A percentile compares a stretch with the other conserved stretches of the same genome.
Conservation (phyloP, 1,284 basidiomycete species). For the Leccinum solheimii region DNA sequence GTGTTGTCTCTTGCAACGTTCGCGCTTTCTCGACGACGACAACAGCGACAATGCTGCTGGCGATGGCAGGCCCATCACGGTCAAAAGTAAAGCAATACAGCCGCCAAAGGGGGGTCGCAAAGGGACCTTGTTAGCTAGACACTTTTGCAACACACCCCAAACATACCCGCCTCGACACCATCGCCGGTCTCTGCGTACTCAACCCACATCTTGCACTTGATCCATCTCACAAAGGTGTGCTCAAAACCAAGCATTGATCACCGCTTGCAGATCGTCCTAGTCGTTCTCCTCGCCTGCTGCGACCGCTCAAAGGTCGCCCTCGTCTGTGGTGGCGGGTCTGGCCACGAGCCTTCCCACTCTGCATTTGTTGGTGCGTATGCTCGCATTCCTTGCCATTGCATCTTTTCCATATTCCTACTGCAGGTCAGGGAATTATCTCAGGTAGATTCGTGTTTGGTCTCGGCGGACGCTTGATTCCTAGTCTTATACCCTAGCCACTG, state of each 20-base stretch:
- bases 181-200: conserved; percentile 68
- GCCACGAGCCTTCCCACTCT: conserved; percentile 88
- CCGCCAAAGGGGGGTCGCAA: conserved; percentile 5
- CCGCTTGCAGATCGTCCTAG: conserved; percentile 38
- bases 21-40: conserved; percentile 22
- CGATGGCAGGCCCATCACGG: conserved; percentile 36
- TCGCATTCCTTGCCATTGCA: not conserved
- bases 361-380: conserved; percentile 68
- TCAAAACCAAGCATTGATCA: not conserved
- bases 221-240: conserved; percentile 59
- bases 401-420: not conserved
- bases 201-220: conserved; percentile 76
- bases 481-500: conserved; percentile 57
- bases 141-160: conserved; percentile 63
- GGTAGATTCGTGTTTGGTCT: conserved; percentile 40
- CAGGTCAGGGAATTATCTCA: conserved; percentile 77
- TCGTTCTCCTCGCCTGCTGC: conserved; percentile 50
- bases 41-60: conserved; percentile 33
- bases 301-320: conserved; percentile 74
- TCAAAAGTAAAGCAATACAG: conserved; percentile 4
- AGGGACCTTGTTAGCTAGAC: conserved; percentile 48
- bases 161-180: conserved; percentile 58
- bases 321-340: conserved; percentile 88
- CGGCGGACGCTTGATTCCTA: not conserved
- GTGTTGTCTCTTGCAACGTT: conserved; percentile 49